Percentiles rank a stretch among this genome's conserved stretches.
phyloP scores from a whole-genome alignment of 202 grass and related monocot genomes.

The Alloteropsis angusta region DNA sequence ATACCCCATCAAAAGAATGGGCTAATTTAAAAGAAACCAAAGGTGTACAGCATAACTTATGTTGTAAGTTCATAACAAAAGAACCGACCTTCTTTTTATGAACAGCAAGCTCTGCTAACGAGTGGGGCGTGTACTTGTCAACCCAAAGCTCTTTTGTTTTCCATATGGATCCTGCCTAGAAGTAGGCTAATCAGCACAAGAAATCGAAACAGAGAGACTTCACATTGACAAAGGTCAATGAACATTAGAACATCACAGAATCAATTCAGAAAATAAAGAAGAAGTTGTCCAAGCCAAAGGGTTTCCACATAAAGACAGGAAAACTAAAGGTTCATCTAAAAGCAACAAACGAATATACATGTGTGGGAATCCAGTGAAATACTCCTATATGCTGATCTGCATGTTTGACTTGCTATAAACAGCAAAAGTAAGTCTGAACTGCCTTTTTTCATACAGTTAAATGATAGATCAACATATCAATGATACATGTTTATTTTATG shows the following conservation, averaged over 20 bases:
- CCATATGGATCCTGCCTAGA: constrained; percentile 51
- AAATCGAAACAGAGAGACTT: background rate
- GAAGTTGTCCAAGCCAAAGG: background rate
- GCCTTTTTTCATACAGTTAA: background rate
- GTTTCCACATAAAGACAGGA: background rate
- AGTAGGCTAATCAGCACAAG: constrained; percentile 42
- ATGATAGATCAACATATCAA: background rate
- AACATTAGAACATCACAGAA: background rate
- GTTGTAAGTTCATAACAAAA: background rate
- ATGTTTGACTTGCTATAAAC: background rate
- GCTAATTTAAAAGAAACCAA: constrained; percentile 15
- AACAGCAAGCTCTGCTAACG: constrained; percentile 59
- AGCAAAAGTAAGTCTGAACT: background rate
- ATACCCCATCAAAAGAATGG: background rate
- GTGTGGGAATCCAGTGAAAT: background rate
- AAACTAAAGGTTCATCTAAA: background rate
- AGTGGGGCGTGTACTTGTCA: constrained; percentile 88
- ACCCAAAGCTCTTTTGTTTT: constrained; percentile 71
- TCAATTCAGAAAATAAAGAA: background rate
- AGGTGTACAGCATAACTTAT: background rate
- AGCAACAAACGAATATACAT: background rate
- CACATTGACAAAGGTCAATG: background rate
- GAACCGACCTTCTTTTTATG: constrained; percentile 84
- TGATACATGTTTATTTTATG: background rate
- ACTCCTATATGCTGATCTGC: background rate